These are phyloP conservation scores for Aspergillus uvarum DNA, from an alignment of 2,329 filamentous ascomycete genomes.

Conservation along the genomic window DNA sequence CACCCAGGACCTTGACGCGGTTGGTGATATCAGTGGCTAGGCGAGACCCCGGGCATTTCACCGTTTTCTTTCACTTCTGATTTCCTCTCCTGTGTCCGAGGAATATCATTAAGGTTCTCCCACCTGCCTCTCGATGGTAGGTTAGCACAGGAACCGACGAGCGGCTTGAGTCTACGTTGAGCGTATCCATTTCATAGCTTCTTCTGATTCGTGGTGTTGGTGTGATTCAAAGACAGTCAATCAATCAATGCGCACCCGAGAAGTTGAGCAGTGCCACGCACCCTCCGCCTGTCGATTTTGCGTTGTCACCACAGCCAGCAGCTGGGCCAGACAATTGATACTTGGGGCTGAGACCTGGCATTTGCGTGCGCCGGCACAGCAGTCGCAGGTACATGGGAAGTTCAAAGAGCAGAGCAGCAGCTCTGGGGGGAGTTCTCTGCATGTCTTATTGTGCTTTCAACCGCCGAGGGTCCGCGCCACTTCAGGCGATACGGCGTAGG, in stretches of 20 bases:
- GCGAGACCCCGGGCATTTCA: not conserved
- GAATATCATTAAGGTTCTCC: not conserved
- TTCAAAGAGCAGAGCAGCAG: not conserved
- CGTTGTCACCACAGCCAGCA: constrained; percentile 5
- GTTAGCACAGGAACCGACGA: not conserved
- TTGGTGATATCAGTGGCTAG: constrained; percentile 26
- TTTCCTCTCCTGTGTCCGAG: constrained; percentile 1
- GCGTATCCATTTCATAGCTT: not conserved
- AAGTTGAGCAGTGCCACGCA: constrained; percentile 13
- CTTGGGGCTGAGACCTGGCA: not conserved
- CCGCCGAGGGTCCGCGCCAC: constrained; percentile 18
- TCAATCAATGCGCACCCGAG: constrained; percentile 10
- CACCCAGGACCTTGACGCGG: constrained; percentile 23
- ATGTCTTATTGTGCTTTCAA: constrained; percentile 12
- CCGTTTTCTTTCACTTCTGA: constrained; percentile 1
- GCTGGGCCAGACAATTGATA: constrained; percentile 5
- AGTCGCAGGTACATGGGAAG: not conserved
- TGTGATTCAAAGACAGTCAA: constrained; percentile 13
- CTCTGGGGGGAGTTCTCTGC: not conserved
- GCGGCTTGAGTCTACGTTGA: not conserved
- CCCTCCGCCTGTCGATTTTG: constrained; percentile 23
- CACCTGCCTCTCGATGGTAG: not conserved
- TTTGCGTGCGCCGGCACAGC: constrained; percentile 8
- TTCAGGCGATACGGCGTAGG: constrained; percentile 20
- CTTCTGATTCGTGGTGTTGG: constrained; percentile 7